These are phyloP conservation scores for Claviceps citrina DNA, from an alignment of 2,329 filamentous ascomycete species.

Conservation along the genomic window DNA sequence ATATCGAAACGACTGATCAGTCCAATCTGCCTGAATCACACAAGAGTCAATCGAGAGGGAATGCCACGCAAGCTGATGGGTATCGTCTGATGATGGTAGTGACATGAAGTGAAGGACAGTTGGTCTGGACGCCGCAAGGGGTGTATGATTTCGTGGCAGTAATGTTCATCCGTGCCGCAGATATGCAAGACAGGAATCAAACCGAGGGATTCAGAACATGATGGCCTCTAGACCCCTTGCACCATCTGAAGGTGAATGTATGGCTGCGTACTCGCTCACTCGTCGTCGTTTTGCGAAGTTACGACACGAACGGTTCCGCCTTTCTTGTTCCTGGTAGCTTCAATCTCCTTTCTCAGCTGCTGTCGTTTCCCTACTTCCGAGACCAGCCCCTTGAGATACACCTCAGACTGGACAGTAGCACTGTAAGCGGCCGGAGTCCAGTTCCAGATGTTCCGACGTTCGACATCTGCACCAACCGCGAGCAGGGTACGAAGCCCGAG, in stretches of 20 bases:
- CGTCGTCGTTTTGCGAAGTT: conserved; percentile 21
- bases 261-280: conserved; percentile 13
- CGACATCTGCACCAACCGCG: conserved; percentile 60
- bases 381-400: conserved; percentile 67
- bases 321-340: conserved; percentile 27
- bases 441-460: conserved; percentile 56
- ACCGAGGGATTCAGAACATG: not conserved
- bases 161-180: not conserved
- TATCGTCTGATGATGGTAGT: too few species aligned
- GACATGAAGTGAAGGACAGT: too few species aligned
- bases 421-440: conserved; percentile 79
- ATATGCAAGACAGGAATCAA: too few species aligned
- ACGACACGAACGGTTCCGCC: conserved; percentile 30
- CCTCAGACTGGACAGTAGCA: conserved; percentile 67
- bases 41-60: not conserved
- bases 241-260: not conserved
- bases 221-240: not conserved
- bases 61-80: not conserved
- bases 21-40: not conserved
- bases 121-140: not conserved
- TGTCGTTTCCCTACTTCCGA: conserved; percentile 50
- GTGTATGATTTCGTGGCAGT: not conserved
- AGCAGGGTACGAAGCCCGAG: conserved; percentile 63
- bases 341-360: conserved; percentile 24
- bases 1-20: not conserved